These are phyloP conservation scores for Auricularia cornea DNA, from an alignment of 768 basidiomycete species.

Conservation along the genomic window DNA sequence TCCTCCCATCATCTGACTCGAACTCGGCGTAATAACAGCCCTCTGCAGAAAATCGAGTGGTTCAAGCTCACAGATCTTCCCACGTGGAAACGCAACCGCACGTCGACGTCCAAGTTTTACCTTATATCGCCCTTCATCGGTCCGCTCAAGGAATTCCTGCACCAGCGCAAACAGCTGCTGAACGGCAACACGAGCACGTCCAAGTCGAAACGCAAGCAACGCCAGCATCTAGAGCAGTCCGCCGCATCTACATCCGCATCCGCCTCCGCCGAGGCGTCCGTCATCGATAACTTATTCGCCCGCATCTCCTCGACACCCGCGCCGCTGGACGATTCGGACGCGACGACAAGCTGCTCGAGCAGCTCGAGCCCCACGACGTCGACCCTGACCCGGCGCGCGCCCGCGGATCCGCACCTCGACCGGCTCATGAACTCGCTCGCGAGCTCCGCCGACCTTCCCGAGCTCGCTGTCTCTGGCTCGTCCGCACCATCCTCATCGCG, in stretches of 20 bases:
- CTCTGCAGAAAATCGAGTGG: slow-evolving; percentile 87
- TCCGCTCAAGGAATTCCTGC: background rate
- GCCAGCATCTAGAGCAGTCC: background rate
- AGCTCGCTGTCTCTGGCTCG: background rate
- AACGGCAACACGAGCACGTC: too few relatives aligned
- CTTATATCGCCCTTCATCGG: slow-evolving; percentile 88
- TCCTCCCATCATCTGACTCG: slow-evolving; percentile 4
- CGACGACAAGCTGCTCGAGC: background rate
- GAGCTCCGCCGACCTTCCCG: background rate
- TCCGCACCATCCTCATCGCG: background rate
- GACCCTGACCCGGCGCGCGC: background rate
- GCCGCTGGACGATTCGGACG: background rate
- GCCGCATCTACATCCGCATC: background rate
- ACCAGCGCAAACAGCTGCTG: background rate
- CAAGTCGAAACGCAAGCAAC: background rate
- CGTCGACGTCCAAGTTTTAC: slow-evolving; percentile 72
- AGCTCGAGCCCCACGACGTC: background rate
- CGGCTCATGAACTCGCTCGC: background rate
- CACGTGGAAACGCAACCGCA: slow-evolving; percentile 79
- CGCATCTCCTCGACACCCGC: background rate
- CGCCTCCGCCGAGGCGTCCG: background rate
- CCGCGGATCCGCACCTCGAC: background rate
- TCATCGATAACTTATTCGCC: background rate
- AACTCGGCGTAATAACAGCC: background rate
- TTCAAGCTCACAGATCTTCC: slow-evolving; percentile 83